phyloP scores from a whole-genome alignment of 495 filamentous ascomycete genomes.

The Hyaloscypha bicolor region DNA sequence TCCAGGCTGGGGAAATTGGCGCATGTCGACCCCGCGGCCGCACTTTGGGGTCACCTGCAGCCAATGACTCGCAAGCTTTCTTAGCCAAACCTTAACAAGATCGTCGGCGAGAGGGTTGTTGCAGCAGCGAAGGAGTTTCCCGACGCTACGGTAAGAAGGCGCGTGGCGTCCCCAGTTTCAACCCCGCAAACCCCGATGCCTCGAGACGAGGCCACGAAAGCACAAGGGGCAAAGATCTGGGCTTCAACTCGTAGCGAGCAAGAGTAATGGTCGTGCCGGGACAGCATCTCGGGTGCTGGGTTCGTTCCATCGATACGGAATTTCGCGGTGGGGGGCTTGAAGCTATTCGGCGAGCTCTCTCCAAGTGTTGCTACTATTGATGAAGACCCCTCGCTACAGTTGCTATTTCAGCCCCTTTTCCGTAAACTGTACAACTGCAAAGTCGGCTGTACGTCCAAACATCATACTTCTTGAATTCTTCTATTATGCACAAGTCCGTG shows the following conservation, averaged over 20 bases:
- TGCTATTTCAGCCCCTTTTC: too few relatives aligned
- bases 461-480: too few relatives aligned
- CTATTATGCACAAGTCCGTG: too few relatives aligned
- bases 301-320: not conserved
- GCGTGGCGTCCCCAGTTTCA: slow-evolving; percentile 4
- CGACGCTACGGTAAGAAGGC: not conserved
- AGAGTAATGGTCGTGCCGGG: too few relatives aligned
- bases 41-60: not conserved
- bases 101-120: not conserved
- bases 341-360: not conserved
- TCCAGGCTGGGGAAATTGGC: not conserved
- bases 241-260: not conserved
- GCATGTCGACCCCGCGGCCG: not conserved
- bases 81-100: not conserved
- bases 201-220: not conserved
- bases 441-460: too few relatives aligned
- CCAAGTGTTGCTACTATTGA: not conserved
- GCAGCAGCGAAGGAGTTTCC: not conserved
- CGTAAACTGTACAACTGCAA: too few relatives aligned
- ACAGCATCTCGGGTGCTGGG: not conserved
- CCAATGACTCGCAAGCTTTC: not conserved
- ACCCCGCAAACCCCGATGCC: not conserved
- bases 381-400: too few relatives aligned
- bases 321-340: not conserved
- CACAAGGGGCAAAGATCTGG: not conserved